Conservation (phyloP, 345 rosid genomes). For the Moricandia arvensis region DNA sequence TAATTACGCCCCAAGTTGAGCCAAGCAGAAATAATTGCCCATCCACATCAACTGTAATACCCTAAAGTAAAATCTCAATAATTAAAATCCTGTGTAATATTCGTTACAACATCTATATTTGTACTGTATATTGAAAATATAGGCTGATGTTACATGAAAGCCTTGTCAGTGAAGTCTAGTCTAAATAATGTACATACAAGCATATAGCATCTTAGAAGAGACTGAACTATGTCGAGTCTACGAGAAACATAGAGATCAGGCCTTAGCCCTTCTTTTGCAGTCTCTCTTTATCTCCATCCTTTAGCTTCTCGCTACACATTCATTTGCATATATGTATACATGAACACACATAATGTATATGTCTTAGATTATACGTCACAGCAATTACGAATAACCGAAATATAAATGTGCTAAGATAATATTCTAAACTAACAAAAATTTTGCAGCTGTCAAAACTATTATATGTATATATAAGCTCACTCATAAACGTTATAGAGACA, state of each 20-base stretch:
- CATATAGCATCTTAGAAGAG: conserved; percentile 32
- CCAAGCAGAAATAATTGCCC: background rate
- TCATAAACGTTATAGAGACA: background rate
- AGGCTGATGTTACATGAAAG: conserved; percentile 27
- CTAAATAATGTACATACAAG: conserved; percentile 20
- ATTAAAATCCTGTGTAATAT: conserved; percentile 1
- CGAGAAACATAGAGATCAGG: conserved; percentile 36
- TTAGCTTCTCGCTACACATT: background rate
- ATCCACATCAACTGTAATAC: conserved; percentile 12
- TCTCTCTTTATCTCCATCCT: conserved; percentile 15
- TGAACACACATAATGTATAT: background rate
- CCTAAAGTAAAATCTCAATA: background rate
- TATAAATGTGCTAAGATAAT: background rate
- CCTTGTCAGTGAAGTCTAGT: conserved; percentile 34
- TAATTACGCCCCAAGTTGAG: background rate
- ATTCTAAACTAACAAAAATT: background rate
- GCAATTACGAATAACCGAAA: background rate
- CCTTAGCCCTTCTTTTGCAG: conserved; percentile 22
- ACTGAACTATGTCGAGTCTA: conserved; percentile 38
- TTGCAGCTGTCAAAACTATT: background rate
- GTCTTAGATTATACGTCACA: background rate
- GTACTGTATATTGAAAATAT: conserved; percentile 14
- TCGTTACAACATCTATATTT: conserved; percentile 14
- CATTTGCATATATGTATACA: background rate
- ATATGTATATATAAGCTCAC: background rate